Base-by-base conservation (phyloP, 2,329 filamentous ascomycete species). In the Nemania serpens region DNA sequence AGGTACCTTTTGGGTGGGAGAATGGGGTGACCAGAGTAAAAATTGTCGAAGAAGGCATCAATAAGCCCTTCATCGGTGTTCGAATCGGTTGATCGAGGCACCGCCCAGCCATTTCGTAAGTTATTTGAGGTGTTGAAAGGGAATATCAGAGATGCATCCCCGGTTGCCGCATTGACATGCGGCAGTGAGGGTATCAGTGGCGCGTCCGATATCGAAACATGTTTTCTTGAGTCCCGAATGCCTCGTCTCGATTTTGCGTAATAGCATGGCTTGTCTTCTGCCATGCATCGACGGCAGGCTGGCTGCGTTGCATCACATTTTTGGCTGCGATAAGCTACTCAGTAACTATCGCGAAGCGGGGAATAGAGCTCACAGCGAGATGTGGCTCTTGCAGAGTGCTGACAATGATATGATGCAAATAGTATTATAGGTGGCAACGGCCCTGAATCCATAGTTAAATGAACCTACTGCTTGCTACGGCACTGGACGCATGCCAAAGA, bases 221-320 rank as follows among this genome's bases (percentile, higher is more conserved):
- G 69, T 55, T 73, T 73, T 58, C 71, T 75, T 10, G 71, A 68
- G 62, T 76, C 74, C 39, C 74, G 71, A 49, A 75, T 77, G 12
- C 81, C 80, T 65, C 81, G 74, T 37, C 80, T 75, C 12, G 81
- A 83, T 63, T 78, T 78, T 18, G 78, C 74, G 69, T 82, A 83
- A 59, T 75, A 75, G 58, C 81, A 83, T 29, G 77, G 71, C 59
- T 79, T 79, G 25, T 75, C 75, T 46, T 76, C 75, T 18, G 71
- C 68, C 39, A 69, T 67, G 65, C 80, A 82, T 22, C 79, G 77
- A 54, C 68, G 72, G 59, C 79, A 82, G 17, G 67, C 68, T 29
- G 80, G 80, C 58, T 73, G 73, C 46, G 72, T 75, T 39, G 76
- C 79, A 63, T 81, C 80, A 64, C 79, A 83, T 72, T 79, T 80